Conservation (phyloP, 768 basidiomycete genomes). For the Mycena floridula region DNA sequence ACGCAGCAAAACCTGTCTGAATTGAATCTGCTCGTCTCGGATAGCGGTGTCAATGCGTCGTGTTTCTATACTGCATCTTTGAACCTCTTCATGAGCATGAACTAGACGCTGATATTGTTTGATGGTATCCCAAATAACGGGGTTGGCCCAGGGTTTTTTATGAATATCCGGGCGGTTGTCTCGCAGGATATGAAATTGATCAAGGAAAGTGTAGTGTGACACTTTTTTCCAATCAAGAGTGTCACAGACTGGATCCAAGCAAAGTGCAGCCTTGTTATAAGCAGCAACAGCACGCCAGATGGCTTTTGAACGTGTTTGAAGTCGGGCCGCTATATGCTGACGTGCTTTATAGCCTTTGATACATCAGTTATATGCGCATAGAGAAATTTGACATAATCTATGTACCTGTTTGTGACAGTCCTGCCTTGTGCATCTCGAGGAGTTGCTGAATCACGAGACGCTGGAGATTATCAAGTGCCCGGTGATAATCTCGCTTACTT, state of each 20-base stretch:
- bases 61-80: slow-evolving; percentile 16
- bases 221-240: slow-evolving; percentile 18
- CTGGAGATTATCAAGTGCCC: slow-evolving; percentile 24
- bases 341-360: slow-evolving; percentile 22
- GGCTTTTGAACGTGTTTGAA: slow-evolving; percentile 21
- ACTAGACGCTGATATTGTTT: slow-evolving; percentile 11
- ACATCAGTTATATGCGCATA: neutral
- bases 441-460: slow-evolving; percentile 24
- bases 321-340: slow-evolving; percentile 22
- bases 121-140: slow-evolving; percentile 14
- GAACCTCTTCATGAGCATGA: slow-evolving; percentile 19
- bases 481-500: slow-evolving; percentile 15
- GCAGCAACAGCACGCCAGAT: slow-evolving; percentile 19
- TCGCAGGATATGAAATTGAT: slow-evolving; percentile 22
- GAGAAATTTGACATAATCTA: neutral
- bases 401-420: slow-evolving; percentile 26
- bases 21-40: slow-evolving; percentile 9
- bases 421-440: slow-evolving; percentile 32
- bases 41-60: slow-evolving; percentile 19
- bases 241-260: slow-evolving; percentile 15
- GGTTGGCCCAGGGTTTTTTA: slow-evolving; percentile 18
- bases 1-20: neutral
- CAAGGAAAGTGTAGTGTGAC: slow-evolving; percentile 19
- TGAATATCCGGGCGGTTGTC: slow-evolving; percentile 18
- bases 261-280: slow-evolving; percentile 22